Percentiles rank a stretch among this genome's conserved stretches.
These are phyloP conservation scores for Fagopyrum tataricum DNA, from an alignment of 148 eudicot species.

Conservation along the genomic window DNA sequence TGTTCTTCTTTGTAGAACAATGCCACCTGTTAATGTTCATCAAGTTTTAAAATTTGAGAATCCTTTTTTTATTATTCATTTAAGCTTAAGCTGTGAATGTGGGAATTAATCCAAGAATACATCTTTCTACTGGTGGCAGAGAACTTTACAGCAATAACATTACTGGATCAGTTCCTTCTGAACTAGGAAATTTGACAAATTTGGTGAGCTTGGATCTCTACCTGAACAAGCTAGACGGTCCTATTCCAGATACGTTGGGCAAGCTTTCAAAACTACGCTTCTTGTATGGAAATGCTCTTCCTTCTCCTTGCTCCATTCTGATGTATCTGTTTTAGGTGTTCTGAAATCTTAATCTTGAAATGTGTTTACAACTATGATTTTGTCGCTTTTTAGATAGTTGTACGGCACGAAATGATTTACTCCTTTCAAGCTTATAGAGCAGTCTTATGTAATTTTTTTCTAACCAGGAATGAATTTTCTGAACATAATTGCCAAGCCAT, in stretches of 20 bases:
- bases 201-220: slow-evolving; percentile 32
- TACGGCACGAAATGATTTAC: background rate
- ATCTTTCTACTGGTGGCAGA: slow-evolving; percentile 17
- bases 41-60: background rate
- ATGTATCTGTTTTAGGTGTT: background rate
- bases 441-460: background rate
- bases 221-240: slow-evolving; percentile 24
- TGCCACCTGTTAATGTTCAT: background rate
- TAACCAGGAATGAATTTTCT: background rate
- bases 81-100: background rate
- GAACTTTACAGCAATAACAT: slow-evolving; percentile 27
- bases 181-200: slow-evolving; percentile 25
- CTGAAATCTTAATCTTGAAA: background rate
- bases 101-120: background rate
- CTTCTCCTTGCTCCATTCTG: background rate
- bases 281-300: slow-evolving; percentile 21
- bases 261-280: slow-evolving; percentile 19
- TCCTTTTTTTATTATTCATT: background rate
- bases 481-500: background rate
- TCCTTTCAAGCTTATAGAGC: background rate
- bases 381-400: background rate
- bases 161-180: slow-evolving; percentile 22
- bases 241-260: slow-evolving; percentile 25
- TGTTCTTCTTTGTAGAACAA: background rate
- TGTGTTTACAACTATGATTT: background rate